Base-by-base conservation (phyloP, 2,329 filamentous ascomycete species). In the Fusarium falciforme region DNA sequence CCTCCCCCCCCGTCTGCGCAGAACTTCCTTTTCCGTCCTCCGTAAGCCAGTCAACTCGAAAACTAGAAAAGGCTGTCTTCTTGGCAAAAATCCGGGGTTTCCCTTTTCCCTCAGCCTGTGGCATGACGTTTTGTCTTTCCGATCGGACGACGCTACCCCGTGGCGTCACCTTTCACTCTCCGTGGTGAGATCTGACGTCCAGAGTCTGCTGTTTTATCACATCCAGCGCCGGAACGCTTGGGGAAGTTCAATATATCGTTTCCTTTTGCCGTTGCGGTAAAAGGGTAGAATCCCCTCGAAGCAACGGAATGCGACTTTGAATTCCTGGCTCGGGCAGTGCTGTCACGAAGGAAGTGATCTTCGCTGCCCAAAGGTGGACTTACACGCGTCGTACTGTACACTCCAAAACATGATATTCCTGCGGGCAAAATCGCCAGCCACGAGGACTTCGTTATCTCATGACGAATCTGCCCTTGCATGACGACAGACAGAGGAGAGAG, bases 181-280 rank as follows among this genome's bases (percentile, higher is more conserved):
- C 29, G 47, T 64, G 47, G 61, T 64, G 61, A 64, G 61, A 64
- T 64, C 61, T 64, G 61, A 64, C 61, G 61, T 64, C 36, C 42
- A 9, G 44, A 64, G 61, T 49, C 61, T 64, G 61, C 61, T 64
- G 47, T 64, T 64, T 25, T 55, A 11, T 35, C 25, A 25, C 22
- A 12, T 36, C 25, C 49, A 20, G n/a, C 40, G 3, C 40, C 40
- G 6, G 20, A 42, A 42, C 35, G 35, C 14, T 36, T 36, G 35
- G 35, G 35, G 35, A n/a, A 38, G 36, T 16, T n/a, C 16, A n/a
- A 38, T 10, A n/a, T 38, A 16, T 27, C 9, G 29, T 10, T 29
- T 29, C 27, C 27, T 27, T 14, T 29, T 27, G 3, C 12, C 12
- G 14, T 12, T 17, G 8, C 22, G 9, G 25, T 22, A 49, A 27